A percentile compares a stretch with the other conserved stretches of the same genome.
These are phyloP conservation scores for Drechslera avenae DNA, from an alignment of 2,329 filamentous ascomycete genomes.

Conservation along the genomic window DNA sequence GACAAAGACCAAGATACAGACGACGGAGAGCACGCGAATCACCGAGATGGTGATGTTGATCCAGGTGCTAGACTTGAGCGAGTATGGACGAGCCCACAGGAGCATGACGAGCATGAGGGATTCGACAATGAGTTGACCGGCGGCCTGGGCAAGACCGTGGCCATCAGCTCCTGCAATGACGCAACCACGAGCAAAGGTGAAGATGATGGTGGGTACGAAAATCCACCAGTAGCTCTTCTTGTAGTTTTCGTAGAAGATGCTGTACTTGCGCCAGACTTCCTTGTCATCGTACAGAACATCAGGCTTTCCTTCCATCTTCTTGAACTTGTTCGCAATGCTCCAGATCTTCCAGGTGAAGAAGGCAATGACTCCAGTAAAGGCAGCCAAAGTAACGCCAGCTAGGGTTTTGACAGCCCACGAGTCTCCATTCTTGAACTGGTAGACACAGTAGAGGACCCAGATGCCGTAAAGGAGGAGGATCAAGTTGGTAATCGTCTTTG, in stretches of 20 bases:
- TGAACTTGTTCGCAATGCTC: slow-evolving; percentile 73
- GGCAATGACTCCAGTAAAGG: slow-evolving; percentile 80
- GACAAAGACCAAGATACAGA: slow-evolving; percentile 90
- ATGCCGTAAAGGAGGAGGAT: slow-evolving; percentile 91
- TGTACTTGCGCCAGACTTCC: slow-evolving; percentile 92
- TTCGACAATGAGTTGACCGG: slow-evolving; percentile 82
- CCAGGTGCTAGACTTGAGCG: slow-evolving; percentile 83
- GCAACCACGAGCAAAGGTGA: slow-evolving; percentile 87
- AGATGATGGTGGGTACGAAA: slow-evolving; percentile 86
- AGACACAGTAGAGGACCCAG: slow-evolving; percentile 95
- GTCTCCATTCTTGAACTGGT: slow-evolving; percentile 91
- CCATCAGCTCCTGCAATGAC: slow-evolving; percentile 85
- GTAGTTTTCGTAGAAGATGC: slow-evolving; percentile 95
- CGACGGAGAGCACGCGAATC: slow-evolving; percentile 85
- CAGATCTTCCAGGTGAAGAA: slow-evolving; percentile 89
- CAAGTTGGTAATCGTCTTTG: slow-evolving; percentile 84
- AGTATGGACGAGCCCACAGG: slow-evolving; percentile 84
- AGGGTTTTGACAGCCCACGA: slow-evolving; percentile 90
- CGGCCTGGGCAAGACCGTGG: slow-evolving; percentile 80
- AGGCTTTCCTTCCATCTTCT: slow-evolving; percentile 74
- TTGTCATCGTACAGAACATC: slow-evolving; percentile 83
- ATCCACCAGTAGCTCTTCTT: slow-evolving; percentile 97
- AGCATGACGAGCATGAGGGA: slow-evolving; percentile 77
- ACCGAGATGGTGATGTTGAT: slow-evolving; percentile 93
- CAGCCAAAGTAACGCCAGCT: slow-evolving; percentile 76